Percentiles rank a stretch among this genome's conserved stretches.
phyloP scores from a whole-genome alignment of 2,329 filamentous ascomycete genomes.

The Alternaria hordeiaustralica region DNA sequence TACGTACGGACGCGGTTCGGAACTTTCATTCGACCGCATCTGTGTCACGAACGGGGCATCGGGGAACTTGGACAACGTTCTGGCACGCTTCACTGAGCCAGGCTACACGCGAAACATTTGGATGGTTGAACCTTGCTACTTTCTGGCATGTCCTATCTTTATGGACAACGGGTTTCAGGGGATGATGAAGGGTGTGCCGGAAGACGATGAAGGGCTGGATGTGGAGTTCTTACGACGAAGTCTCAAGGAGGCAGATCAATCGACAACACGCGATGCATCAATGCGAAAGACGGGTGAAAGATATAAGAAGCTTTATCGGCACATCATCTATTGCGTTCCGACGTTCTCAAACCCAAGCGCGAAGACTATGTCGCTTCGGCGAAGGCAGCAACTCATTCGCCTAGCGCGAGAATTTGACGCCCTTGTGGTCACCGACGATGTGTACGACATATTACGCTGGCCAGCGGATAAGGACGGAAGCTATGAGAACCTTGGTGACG shows the following conservation, averaged over 20 bases:
- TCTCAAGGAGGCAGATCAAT: slow-evolving; percentile 54
- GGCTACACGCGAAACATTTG: slow-evolving; percentile 70
- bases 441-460: slow-evolving; percentile 73
- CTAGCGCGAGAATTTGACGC: slow-evolving; percentile 78
- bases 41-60: slow-evolving; percentile 82
- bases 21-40: slow-evolving; percentile 63
- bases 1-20: slow-evolving; percentile 59
- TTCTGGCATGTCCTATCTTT: slow-evolving; percentile 77
- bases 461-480: slow-evolving; percentile 65
- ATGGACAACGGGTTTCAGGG: slow-evolving; percentile 75
- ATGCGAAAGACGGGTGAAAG: slow-evolving; percentile 62
- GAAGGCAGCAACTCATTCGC: slow-evolving; percentile 69
- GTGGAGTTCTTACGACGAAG: slow-evolving; percentile 61
- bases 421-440: slow-evolving; percentile 69
- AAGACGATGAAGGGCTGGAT: slow-evolving; percentile 77
- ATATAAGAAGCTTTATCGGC: slow-evolving; percentile 76
- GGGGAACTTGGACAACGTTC: not conserved
- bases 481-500: slow-evolving; percentile 32
- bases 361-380: slow-evolving; percentile 73
- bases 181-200: slow-evolving; percentile 70
- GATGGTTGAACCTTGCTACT: slow-evolving; percentile 80
- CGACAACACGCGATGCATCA: slow-evolving; percentile 40
- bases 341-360: slow-evolving; percentile 86
- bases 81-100: not conserved
- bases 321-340: slow-evolving; percentile 83